These are phyloP conservation scores for Arthrobotrys sphaeroides DNA, from an alignment of 2,329 filamentous ascomycete genomes.

Conservation along the genomic window DNA sequence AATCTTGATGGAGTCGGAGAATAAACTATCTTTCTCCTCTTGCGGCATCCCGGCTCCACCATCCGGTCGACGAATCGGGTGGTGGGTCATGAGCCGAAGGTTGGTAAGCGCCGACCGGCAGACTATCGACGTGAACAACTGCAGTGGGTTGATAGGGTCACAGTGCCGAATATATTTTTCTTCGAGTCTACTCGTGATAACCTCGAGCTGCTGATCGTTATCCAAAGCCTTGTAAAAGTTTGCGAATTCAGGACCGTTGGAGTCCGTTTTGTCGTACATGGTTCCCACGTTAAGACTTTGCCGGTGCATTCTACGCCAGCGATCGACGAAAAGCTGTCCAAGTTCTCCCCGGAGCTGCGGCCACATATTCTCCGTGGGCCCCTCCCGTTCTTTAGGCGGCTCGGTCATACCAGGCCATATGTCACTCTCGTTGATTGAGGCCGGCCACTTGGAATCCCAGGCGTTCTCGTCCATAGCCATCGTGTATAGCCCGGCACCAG, in stretches of 20 bases:
- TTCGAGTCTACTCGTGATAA: constrained; percentile 63
- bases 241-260: constrained; percentile 46
- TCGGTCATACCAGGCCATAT: constrained; percentile 50
- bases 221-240: constrained; percentile 56
- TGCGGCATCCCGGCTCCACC: constrained; percentile 56
- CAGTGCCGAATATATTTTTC: constrained; percentile 63
- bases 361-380: constrained; percentile 60
- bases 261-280: constrained; percentile 34
- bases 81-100: constrained; percentile 59
- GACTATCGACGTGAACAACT: constrained; percentile 59
- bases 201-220: constrained; percentile 59
- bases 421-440: constrained; percentile 33
- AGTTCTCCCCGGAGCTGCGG: constrained; percentile 63
- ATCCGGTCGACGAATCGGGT: constrained; percentile 57
- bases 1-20: constrained; percentile 61
- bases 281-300: constrained; percentile 1
- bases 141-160: constrained; percentile 62
- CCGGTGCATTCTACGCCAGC: constrained; percentile 33
- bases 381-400: constrained; percentile 19
- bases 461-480: constrained; percentile 55
- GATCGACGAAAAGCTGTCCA: constrained; percentile 61
- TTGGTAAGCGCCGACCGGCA: constrained; percentile 58
- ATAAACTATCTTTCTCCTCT: constrained; percentile 58
- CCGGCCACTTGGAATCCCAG: constrained; percentile 44
- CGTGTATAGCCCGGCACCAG: constrained; percentile 65